These are phyloP conservation scores for Ambrosia hybrid DNA, from an alignment of 140 eudicot genomes.

Conservation along the genomic window DNA sequence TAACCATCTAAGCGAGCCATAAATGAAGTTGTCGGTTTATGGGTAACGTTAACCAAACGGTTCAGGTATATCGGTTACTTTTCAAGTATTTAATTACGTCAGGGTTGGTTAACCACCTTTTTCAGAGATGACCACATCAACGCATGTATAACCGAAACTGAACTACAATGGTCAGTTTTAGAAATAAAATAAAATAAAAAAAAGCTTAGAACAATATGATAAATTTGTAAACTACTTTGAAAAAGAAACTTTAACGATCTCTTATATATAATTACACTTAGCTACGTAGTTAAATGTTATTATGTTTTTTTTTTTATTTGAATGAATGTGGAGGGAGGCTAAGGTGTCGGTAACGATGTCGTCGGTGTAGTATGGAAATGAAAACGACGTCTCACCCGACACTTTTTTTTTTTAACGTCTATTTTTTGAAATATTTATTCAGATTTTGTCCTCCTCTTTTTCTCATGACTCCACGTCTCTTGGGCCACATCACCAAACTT, in stretches of 20 bases:
- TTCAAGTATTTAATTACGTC: no score
- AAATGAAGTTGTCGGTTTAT: no score
- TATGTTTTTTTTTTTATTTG: neutral
- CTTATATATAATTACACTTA: neutral
- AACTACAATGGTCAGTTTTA: no score
- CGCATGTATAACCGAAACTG: no score
- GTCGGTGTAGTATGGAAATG: conserved; percentile 3
- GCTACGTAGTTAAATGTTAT: neutral
- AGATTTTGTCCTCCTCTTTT: neutral
- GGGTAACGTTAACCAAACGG: no score
- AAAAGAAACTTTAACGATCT: neutral
- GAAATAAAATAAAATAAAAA: no score
- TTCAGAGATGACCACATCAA: no score
- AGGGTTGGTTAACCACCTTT: no score
- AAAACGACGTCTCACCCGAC: conserved; percentile 8
- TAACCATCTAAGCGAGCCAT: no score
- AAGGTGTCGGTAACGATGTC: conserved; percentile 8
- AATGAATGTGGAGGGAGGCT: neutral
- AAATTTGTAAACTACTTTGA: no score
- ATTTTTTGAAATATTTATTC: neutral
- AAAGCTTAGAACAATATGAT: no score
- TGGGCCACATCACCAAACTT: conserved; percentile 8
- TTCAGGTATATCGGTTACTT: no score
- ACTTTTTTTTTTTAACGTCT: neutral
- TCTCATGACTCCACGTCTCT: neutral